Base-by-base conservation (phyloP, 2,329 filamentous ascomycete species). In the Pezicula carpinea region DNA sequence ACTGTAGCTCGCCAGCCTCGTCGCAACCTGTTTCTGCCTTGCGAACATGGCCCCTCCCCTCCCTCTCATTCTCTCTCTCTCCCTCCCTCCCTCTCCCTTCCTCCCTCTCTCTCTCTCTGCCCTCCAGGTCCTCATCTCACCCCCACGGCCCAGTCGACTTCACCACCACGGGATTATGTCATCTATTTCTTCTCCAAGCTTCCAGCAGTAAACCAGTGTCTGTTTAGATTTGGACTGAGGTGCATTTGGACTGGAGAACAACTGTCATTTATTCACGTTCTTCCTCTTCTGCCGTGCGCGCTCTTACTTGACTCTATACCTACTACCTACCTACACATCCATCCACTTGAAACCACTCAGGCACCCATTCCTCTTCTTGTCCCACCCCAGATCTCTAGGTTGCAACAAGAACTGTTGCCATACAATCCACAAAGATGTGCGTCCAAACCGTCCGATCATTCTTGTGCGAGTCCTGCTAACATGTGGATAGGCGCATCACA, bases 401-500 rank as follows among this genome's bases (percentile, higher is more conserved):
- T 14, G 35, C 11, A n/a, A 35, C 17, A 38, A 15, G 21, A 38
- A 19, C 35, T 18, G 17, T 18, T 38, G 15, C 35, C 35, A 19
- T 21, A 17, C 35, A 38, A 17, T 38, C 35, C 21, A 29, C 36
- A 48, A 55, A 39, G 19, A 59, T 57, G 53, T 57, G 45, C 43
- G 52, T 50, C 23, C 43, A 47, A 34, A 19, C 21, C 19, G 34
- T 21, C 33, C 32, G 19, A 42, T 46, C 6, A 33, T 32, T n/a
- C 7, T 7, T 39, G 13, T 17, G 42, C 33, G 38, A 38, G 22
- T 34, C 17, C 46, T 44, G 47, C 48, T 55, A 34, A 55, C 32
- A 13, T 44, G 19, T 21, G 3, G 58, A 14, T 38, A 96, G 89
- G 90, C 87, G 84, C 68, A 85, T 95, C 70, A 93, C 89, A 44